A percentile compares a stretch with the other conserved stretches of the same genome.
These are phyloP conservation scores for Microbotryomycetes sp. DNA, from an alignment of 1,284 basidiomycete genomes.

Conservation along the genomic window DNA sequence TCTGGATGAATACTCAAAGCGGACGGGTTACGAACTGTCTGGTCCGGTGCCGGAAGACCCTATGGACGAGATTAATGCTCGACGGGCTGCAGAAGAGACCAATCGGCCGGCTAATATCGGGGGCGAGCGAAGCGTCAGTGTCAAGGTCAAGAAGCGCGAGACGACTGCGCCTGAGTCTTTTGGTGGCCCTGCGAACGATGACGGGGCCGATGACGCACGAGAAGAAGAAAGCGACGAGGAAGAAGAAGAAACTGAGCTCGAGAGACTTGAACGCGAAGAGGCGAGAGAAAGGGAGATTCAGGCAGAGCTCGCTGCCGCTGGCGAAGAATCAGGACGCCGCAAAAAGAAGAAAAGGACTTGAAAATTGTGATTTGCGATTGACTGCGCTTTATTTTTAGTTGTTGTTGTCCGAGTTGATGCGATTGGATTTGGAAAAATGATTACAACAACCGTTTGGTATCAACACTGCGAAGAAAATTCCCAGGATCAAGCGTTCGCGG, in stretches of 20 bases:
- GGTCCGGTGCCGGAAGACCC: slow-evolving; percentile 32
- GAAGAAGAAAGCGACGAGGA: neutral
- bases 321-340: neutral
- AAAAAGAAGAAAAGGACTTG: neutral
- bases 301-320: neutral
- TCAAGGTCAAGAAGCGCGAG: neutral
- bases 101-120: neutral
- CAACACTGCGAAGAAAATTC: neutral
- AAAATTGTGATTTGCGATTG: neutral
- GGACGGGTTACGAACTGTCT: slow-evolving; percentile 25
- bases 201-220: neutral
- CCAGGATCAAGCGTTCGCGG: neutral
- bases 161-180: neutral
- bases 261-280: neutral
- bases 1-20: slow-evolving; percentile 22
- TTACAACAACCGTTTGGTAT: neutral
- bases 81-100: slow-evolving; percentile 17
- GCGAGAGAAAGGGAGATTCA: neutral
- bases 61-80: slow-evolving; percentile 30
- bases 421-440: too few relatives aligned
- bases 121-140: neutral
- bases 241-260: neutral
- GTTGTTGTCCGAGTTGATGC: too few relatives aligned
- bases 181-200: neutral
- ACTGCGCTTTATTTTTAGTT: neutral